Conservation (phyloP, 805 yeast species). For the Starmerella vitae region DNA sequence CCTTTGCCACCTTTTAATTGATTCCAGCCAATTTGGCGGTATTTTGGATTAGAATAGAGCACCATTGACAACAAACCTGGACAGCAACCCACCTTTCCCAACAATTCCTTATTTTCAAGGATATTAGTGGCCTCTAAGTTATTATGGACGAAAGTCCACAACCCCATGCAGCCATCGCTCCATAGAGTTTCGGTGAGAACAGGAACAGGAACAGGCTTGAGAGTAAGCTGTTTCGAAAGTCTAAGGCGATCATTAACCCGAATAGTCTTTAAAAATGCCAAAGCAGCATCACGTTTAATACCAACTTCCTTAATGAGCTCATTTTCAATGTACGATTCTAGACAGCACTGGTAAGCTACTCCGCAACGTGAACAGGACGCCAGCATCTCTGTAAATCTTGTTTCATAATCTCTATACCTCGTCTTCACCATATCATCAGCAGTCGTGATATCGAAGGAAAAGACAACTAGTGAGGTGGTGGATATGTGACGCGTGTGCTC, state of each 20-base stretch:
- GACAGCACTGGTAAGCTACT: constrained; percentile 7
- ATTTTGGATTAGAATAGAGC: too few species aligned
- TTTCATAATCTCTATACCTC: constrained; percentile 1
- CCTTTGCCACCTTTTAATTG: too few species aligned
- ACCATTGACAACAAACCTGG: too few species aligned
- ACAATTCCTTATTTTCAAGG: too few species aligned
- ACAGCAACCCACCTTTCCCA: too few species aligned
- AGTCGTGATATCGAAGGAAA: constrained; percentile 8
- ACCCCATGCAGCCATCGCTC: constrained; percentile 11
- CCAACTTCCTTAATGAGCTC: constrained; percentile 1
- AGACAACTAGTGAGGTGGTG: constrained; percentile 13
- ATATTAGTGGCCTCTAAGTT: too few species aligned
- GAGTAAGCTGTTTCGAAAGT: not conserved
- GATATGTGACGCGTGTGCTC: constrained; percentile 3
- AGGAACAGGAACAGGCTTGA: not conserved
- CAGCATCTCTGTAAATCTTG: constrained; percentile 2
- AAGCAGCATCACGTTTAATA: constrained; percentile 1
- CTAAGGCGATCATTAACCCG: constrained; percentile 10
- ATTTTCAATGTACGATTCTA: constrained; percentile 2
- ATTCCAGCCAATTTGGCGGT: too few species aligned
- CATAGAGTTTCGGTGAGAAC: constrained; percentile 13
- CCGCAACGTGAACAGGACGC: constrained; percentile 12
- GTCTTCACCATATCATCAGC: constrained; percentile 3
- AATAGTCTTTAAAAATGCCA: constrained; percentile 5
- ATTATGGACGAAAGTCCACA: too few species aligned